Percentiles rank a stretch among this genome's conserved stretches.
Conservation (phyloP, 2,329 filamentous ascomycete genomes). For the Fusarium secorum region DNA sequence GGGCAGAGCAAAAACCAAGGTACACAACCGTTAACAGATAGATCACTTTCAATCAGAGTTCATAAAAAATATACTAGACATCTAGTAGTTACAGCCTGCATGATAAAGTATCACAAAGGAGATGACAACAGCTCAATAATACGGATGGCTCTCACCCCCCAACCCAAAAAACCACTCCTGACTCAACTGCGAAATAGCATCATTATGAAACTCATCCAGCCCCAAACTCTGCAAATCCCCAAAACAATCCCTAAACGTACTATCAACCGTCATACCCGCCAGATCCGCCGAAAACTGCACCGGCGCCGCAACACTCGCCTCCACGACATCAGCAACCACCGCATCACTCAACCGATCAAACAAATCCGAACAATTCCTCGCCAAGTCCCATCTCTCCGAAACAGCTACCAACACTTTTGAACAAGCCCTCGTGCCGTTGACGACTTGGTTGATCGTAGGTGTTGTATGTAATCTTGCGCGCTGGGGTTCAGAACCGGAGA, state of each 20-base stretch:
- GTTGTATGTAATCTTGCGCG: constrained; percentile 39
- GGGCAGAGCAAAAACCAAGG: neutral
- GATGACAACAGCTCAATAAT: constrained; percentile 5
- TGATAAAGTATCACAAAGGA: neutral
- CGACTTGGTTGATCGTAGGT: constrained; percentile 52
- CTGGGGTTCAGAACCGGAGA: constrained; percentile 32
- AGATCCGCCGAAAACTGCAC: constrained; percentile 12
- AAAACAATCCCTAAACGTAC: constrained; percentile 50
- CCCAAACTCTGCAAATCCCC: constrained; percentile 39
- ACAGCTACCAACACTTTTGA: constrained; percentile 56
- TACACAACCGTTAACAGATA: neutral
- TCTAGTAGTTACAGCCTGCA: neutral
- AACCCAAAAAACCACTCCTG: constrained; percentile 37
- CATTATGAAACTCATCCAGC: constrained; percentile 37
- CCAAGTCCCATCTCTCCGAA: constrained; percentile 52
- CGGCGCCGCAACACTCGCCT: constrained; percentile 5
- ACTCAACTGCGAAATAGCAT: constrained; percentile 40
- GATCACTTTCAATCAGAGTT: neutral
- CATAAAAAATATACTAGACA: neutral
- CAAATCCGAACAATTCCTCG: constrained; percentile 52
- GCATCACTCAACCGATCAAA: constrained; percentile 55
- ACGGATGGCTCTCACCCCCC: constrained; percentile 21
- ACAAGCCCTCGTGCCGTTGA: constrained; percentile 53
- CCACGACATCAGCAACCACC: constrained; percentile 51
- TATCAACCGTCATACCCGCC: constrained; percentile 47